phyloP scores from a whole-genome alignment of 768 basidiomycete genomes.

The Leccinum barrowsii region DNA sequence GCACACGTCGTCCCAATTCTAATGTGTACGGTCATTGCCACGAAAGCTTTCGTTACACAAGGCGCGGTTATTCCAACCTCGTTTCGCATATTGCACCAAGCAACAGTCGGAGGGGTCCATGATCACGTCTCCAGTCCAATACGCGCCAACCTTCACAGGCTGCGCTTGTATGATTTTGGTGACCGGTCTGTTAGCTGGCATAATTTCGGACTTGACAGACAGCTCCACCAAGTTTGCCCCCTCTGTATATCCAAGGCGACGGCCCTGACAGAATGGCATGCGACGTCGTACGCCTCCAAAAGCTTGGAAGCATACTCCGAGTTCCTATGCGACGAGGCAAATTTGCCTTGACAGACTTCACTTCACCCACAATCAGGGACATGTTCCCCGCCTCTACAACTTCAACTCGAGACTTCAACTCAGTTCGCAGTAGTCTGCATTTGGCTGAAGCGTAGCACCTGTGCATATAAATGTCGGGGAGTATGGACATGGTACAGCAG shows the following conservation, averaged over 20 bases:
- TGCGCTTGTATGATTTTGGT: neutral
- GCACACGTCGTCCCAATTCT: neutral
- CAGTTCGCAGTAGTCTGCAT: neutral
- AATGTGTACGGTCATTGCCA: neutral
- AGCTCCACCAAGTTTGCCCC: neutral
- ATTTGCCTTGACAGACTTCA: neutral
- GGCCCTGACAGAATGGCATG: neutral
- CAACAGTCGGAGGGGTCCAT: neutral
- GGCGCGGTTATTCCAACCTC: neutral
- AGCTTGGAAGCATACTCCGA: neutral
- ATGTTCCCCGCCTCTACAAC: neutral
- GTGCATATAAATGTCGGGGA: conserved; percentile 6
- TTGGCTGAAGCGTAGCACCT: neutral
- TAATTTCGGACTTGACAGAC: neutral
- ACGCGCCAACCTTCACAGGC: neutral
- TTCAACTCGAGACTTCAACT: neutral
- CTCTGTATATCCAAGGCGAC: neutral
- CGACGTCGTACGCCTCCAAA: neutral
- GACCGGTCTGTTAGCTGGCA: neutral
- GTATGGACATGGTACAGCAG: neutral
- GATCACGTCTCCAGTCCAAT: neutral
- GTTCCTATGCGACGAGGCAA: neutral
- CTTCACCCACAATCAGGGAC: neutral
- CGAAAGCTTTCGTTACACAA: neutral
- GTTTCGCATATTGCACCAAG: neutral